phyloP scores from a whole-genome alignment of 306 rosid genomes.

The Hippophae tibetana region DNA sequence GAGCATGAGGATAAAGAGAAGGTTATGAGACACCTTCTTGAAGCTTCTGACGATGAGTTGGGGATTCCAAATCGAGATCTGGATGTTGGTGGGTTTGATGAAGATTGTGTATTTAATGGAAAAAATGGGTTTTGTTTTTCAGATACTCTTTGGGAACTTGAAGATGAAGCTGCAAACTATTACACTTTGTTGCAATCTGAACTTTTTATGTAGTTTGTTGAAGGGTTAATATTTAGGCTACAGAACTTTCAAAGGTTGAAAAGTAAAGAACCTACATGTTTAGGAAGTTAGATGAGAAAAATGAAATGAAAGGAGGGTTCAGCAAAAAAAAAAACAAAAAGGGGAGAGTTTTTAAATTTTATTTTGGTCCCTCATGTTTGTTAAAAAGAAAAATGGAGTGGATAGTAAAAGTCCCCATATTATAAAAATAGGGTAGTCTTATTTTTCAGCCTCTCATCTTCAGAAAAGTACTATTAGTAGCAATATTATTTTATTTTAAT shows the following conservation, averaged over 20 bases:
- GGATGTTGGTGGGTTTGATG: slow-evolving; percentile 6
- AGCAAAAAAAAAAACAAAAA: slow-evolving; percentile 8
- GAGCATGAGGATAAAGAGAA: slow-evolving; percentile 37
- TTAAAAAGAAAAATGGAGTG: not conserved
- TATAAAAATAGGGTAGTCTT: too few relatives aligned
- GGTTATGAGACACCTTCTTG: slow-evolving; percentile 65
- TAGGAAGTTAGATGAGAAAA: not conserved
- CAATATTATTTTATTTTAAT: too few relatives aligned
- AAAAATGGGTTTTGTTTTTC: slow-evolving; percentile 26
- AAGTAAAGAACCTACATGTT: not conserved
- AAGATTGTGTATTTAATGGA: slow-evolving; percentile 17
- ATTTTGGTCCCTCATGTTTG: slow-evolving; percentile 24
- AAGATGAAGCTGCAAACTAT: slow-evolving; percentile 79
- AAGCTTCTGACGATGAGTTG: slow-evolving; percentile 89
- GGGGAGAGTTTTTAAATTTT: slow-evolving; percentile 9
- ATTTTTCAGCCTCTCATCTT: too few relatives aligned
- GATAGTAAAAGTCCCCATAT: too few relatives aligned
- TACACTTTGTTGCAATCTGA: slow-evolving; percentile 59
- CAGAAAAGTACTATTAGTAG: too few relatives aligned
- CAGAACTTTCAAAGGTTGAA: slow-evolving; percentile 3
- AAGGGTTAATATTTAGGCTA: not conserved
- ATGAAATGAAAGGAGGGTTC: not conserved
- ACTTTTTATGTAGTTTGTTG: slow-evolving; percentile 40
- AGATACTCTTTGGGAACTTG: slow-evolving; percentile 70
- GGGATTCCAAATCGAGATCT: slow-evolving; percentile 54